phyloP scores from a whole-genome alignment of 768 basidiomycete genomes.

The Fistulinella prunicolor region DNA sequence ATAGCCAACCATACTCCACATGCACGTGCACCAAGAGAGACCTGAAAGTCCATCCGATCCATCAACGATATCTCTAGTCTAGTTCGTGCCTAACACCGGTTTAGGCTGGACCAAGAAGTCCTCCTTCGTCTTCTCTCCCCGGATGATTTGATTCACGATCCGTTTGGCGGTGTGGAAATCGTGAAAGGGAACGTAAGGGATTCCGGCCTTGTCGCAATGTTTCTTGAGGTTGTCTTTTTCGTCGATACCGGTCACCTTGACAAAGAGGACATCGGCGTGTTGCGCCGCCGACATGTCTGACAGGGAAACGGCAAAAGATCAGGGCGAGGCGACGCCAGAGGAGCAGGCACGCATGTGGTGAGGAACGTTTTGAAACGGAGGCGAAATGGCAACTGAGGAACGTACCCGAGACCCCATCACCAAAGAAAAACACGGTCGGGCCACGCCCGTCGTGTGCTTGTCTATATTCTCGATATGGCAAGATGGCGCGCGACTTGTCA shows the following conservation, averaged over 20 bases:
- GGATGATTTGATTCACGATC: slow-evolving; percentile 66
- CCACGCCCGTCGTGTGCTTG: slow-evolving; percentile 15
- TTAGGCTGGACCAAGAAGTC: slow-evolving; percentile 17
- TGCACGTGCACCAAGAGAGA: no score
- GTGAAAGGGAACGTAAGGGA: slow-evolving; percentile 74
- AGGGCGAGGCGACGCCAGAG: no score
- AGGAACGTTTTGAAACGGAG: no score
- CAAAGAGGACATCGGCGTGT: slow-evolving; percentile 93
- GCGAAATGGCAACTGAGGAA: no score
- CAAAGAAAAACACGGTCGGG: slow-evolving; percentile 93
- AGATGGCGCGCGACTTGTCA: slow-evolving; percentile 93
- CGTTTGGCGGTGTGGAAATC: slow-evolving; percentile 64
- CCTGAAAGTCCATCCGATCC: no score
- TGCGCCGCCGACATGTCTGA: slow-evolving; percentile 88
- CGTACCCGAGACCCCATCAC: slow-evolving; percentile 93
- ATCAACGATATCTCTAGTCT: no score
- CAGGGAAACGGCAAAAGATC: not conserved
- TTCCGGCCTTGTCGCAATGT: slow-evolving; percentile 77
- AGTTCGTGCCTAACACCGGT: not conserved
- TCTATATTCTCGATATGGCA: slow-evolving; percentile 69
- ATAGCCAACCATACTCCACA: no score
- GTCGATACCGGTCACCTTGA: slow-evolving; percentile 72
- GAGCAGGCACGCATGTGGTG: no score
- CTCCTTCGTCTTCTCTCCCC: slow-evolving; percentile 45
- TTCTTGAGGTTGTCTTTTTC: slow-evolving; percentile 79